Base-by-base conservation (phyloP, 495 filamentous ascomycete genomes). In the Aspergillus bertholletiae region DNA sequence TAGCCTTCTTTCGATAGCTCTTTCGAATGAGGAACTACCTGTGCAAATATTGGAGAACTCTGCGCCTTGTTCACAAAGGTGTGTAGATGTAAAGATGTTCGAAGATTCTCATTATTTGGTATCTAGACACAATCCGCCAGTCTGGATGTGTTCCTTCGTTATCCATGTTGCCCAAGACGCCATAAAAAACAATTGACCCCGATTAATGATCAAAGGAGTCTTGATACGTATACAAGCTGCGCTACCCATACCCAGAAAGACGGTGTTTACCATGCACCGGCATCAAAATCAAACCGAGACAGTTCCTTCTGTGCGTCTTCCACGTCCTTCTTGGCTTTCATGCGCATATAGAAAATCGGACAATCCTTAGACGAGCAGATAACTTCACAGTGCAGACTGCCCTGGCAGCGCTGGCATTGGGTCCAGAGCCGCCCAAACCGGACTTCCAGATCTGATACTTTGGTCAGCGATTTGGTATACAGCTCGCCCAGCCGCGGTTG, bases 251-350 rank as follows among this genome's bases (percentile, higher is more conserved):
- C 53, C 50, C 37, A 46, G 35, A 50, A 18, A 15, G n/a, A 24
- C 44, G 27, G 27, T 46, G 32, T 55, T 70, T 55, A 86, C 83
- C 83, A 86, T 40, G 79, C 70, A 45, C 76, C 80, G 37, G 74
- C 77, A 70, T 96, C 94, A 59, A 83, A 82, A 78, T 98, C 94
- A 75, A 97, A 99, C 65, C 94, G 76, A 66, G 79, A 80, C 64
- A 97, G 61, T 66, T 99, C 95, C 77, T 89, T 96, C 55, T 91
- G 91, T 3, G 83, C 84, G 76, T 99, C 94, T 70, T 97, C 92
- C 40, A 97, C 84, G 68, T 99, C 94, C 76, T 97, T 99, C 84
- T 96, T 96, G 23, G 92, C 92, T 77, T 99, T 99, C 94, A 99
- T 99, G 5, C 94, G 87, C 94, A 97, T 99, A 67, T 99, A 99